phyloP scores from a whole-genome alignment of 164 flowering plant genomes.

The Kalanchoe fedtschenkoi region DNA sequence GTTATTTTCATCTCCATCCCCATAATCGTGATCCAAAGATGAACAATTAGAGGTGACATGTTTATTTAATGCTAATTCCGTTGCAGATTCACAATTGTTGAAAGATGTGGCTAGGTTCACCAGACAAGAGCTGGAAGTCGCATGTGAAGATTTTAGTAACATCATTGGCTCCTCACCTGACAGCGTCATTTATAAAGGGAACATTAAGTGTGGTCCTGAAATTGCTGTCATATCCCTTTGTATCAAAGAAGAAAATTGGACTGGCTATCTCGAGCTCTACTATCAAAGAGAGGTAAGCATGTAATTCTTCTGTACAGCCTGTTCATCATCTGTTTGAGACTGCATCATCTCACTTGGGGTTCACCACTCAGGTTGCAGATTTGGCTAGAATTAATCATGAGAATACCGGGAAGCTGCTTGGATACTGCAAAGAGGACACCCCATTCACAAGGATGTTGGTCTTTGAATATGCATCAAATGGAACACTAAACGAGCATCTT shows the following conservation, averaged over 20 bases:
- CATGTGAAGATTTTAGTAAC: conserved; percentile 98
- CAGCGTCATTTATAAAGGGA: conserved; percentile 82
- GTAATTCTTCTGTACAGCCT: background rate
- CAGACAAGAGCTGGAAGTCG: conserved; percentile 91
- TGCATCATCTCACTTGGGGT: background rate
- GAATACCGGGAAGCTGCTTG: conserved; percentile 67
- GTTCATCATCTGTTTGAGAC: background rate
- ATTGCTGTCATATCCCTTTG: conserved; percentile 88
- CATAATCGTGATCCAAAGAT: no score
- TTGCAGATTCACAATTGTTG: conserved; percentile 61
- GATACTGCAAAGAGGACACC: conserved; percentile 69
- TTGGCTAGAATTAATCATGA: conserved; percentile 75
- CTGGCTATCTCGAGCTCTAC: conserved; percentile 74
- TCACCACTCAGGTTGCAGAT: conserved; percentile 69
- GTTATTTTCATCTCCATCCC: background rate
- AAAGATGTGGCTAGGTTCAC: conserved; percentile 52
- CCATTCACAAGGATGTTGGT: conserved; percentile 94
- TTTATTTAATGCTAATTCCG: conserved; percentile 5
- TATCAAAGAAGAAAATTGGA: conserved; percentile 85
- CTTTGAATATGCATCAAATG: conserved; percentile 90
- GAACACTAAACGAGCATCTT: conserved; percentile 85
- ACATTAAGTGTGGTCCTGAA: conserved; percentile 75
- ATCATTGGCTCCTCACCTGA: conserved; percentile 93
- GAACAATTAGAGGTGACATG: background rate
- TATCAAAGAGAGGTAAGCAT: conserved; percentile 72